Percentiles rank a stretch among this genome's conserved stretches.
Conservation (phyloP, 805 yeast species). For the Suhomyces emberorum region DNA sequence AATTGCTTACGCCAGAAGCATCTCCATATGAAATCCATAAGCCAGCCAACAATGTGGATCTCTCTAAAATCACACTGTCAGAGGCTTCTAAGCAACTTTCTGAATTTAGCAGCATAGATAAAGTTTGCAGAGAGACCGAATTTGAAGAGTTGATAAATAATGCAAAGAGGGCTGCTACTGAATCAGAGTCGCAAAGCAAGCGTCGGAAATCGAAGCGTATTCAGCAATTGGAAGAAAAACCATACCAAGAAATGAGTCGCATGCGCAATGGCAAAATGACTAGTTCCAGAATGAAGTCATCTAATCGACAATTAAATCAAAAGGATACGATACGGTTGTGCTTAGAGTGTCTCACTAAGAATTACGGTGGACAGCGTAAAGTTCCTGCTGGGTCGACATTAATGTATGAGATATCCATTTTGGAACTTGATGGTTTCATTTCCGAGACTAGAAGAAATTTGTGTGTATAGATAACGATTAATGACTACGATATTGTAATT, state of each 20-base stretch:
- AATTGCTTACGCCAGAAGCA: constrained; percentile 36
- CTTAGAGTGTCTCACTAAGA: constrained; percentile 25
- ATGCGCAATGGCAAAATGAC: constrained; percentile 17
- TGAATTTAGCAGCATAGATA: constrained; percentile 2
- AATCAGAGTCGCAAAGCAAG: constrained; percentile 3
- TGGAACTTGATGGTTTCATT: constrained; percentile 19
- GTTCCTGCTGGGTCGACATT: constrained; percentile 21
- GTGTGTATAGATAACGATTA: neutral
- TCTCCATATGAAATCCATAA: constrained; percentile 26
- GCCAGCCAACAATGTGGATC: neutral
- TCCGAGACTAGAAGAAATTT: constrained; percentile 15
- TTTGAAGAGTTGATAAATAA: constrained; percentile 15
- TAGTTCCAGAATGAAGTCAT: constrained; percentile 18
- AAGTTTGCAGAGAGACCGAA: constrained; percentile 14
- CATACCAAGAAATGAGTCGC: neutral
- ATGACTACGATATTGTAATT: too few relatives aligned
- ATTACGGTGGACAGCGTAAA: constrained; percentile 14
- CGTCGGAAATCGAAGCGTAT: constrained; percentile 11
- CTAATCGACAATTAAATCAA: constrained; percentile 24
- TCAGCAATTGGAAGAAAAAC: constrained; percentile 13
- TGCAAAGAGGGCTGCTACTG: constrained; percentile 15
- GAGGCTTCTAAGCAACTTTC: constrained; percentile 4
- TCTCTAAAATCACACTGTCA: neutral
- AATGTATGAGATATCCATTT: constrained; percentile 19
- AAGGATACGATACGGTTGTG: constrained; percentile 25